Conservation (phyloP, 352 stramenopile species). For the Pythium brachiatum region DNA sequence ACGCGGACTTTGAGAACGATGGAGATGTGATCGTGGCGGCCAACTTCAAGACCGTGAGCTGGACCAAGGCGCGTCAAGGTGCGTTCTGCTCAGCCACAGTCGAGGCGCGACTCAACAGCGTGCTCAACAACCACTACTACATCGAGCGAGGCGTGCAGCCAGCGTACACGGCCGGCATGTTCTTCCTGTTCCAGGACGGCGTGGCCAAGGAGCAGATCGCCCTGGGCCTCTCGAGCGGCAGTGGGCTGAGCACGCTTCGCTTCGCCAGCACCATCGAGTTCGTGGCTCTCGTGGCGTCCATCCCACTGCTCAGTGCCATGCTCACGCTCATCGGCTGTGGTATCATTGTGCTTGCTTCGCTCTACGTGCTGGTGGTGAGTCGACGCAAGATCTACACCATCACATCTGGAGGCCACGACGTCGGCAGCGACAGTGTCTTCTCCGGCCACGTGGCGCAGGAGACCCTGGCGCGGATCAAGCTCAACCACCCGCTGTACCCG, state of each 20-base stretch:
- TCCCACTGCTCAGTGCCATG: constrained; percentile 14
- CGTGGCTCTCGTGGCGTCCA: constrained; percentile 12
- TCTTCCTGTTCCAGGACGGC: constrained; percentile 58
- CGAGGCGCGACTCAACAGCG: constrained; percentile 32
- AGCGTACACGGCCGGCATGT: constrained; percentile 44
- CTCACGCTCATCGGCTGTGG: constrained; percentile 20
- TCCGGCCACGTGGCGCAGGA: constrained; percentile 9
- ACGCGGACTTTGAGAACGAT: constrained; percentile 13
- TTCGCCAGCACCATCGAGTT: constrained; percentile 14
- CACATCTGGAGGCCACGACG: not conserved
- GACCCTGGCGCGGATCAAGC: constrained; percentile 18
- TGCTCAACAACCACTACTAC: constrained; percentile 40
- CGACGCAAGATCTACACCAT: constrained; percentile 5
- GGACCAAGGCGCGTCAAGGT: constrained; percentile 2
- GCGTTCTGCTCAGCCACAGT: constrained; percentile 35
- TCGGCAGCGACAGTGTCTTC: too few species aligned
- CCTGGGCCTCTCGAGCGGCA: not conserved
- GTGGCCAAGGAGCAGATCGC: constrained; percentile 13
- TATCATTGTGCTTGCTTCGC: constrained; percentile 6
- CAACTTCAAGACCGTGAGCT: constrained; percentile 24
- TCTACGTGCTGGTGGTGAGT: constrained; percentile 10
- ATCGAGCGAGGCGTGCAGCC: constrained; percentile 47
- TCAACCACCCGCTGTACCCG: constrained; percentile 14
- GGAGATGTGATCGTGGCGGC: constrained; percentile 37
- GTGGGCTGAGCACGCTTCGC: constrained; percentile 7